Evolutionary conservation across 106 monocot genomes (phyloP).

Genomic region (Xerophyta viscosa): DNA sequence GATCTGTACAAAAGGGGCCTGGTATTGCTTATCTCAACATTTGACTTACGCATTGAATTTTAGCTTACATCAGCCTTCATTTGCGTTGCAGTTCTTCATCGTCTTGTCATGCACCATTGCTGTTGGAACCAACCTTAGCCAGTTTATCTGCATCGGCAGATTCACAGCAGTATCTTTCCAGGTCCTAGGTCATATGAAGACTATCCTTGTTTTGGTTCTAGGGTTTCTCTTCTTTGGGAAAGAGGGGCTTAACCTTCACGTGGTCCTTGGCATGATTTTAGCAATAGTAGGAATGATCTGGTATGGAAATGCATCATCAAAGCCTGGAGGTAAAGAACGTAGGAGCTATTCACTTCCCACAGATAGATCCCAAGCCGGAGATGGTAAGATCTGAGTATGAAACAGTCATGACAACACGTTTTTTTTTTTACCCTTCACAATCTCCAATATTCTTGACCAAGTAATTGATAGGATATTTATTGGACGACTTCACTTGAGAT

Average conservation of each 20-base stretch:
- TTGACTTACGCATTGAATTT: too few relatives aligned
- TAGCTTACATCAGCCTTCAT: too few relatives aligned
- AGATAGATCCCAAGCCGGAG: conserved; percentile 35
- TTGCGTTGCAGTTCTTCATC: conserved; percentile 63
- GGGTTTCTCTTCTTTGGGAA: conserved; percentile 55
- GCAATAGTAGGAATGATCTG: conserved; percentile 66
- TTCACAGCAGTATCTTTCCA: conserved; percentile 74
- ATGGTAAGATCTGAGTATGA: conserved; percentile 4
- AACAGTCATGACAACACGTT: background rate
- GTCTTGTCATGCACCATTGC: conserved; percentile 55
- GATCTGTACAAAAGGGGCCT: background rate
- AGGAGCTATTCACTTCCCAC: conserved; percentile 24
- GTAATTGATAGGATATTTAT: background rate
- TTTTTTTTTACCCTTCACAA: background rate
- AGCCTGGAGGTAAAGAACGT: conserved; percentile 63
- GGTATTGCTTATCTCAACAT: too few relatives aligned
- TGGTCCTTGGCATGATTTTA: conserved; percentile 58
- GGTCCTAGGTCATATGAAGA: conserved; percentile 75
- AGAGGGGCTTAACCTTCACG: conserved; percentile 62
- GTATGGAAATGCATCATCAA: conserved; percentile 65
- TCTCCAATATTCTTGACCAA: background rate
- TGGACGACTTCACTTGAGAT: too few relatives aligned
- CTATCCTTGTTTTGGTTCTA: conserved; percentile 48
- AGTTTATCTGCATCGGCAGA: conserved; percentile 68
- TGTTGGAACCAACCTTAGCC: conserved; percentile 64